Conservation (phyloP, 345 rosid species). For the Eucalyptus lansdowneana region DNA sequence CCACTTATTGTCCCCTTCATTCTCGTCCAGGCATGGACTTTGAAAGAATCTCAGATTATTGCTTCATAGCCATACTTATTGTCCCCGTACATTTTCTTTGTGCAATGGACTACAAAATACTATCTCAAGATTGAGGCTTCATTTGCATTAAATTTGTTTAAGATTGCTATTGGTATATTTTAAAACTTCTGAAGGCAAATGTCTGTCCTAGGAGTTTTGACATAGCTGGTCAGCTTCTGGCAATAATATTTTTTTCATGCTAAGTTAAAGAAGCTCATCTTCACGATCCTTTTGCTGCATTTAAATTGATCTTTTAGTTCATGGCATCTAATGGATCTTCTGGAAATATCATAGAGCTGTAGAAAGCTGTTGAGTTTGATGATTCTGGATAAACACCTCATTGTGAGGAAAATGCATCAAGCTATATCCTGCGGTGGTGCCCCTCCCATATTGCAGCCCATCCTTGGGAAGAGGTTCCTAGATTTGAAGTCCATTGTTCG, state of each 20-base stretch:
- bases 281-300: neutral
- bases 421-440: constrained; percentile 18
- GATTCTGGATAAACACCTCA: constrained; percentile 45
- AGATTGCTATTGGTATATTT: neutral
- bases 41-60: neutral
- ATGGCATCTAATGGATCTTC: neutral
- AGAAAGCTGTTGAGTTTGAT: constrained; percentile 49
- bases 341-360: constrained; percentile 35
- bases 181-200: neutral
- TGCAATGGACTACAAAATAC: neutral
- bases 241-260: neutral
- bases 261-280: neutral
- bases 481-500: constrained; percentile 29
- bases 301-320: neutral
- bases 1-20: neutral
- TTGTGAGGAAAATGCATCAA: constrained; percentile 46
- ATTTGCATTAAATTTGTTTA: neutral
- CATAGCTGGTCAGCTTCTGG: neutral
- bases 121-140: neutral
- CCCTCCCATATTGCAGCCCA: constrained; percentile 30
- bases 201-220: neutral
- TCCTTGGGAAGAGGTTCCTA: constrained; percentile 15
- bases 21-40: neutral
- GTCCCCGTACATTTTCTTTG: neutral
- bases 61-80: neutral